Percentiles rank a stretch among this genome's conserved stretches.
Conservation (phyloP, 192 early-diverging fungal species). For the Backusella morwellensis region DNA sequence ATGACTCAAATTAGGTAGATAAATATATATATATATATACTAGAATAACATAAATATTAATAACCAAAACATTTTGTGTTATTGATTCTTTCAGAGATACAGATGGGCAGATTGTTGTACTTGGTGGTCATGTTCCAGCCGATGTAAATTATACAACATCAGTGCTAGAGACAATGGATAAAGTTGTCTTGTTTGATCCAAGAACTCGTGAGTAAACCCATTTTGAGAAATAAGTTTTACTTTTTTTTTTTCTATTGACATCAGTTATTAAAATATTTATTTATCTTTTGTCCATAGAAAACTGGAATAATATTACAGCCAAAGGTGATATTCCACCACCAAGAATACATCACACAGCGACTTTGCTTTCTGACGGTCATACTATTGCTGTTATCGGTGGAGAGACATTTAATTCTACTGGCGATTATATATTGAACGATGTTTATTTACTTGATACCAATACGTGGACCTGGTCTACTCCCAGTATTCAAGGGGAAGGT, state of each 20-base stretch:
- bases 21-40: background rate
- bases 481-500: background rate
- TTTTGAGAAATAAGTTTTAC: background rate
- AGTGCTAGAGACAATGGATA: background rate
- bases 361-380: conserved; percentile 4
- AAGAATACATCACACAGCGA: conserved; percentile 19
- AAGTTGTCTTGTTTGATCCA: conserved; percentile 8
- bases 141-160: background rate
- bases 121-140: background rate
- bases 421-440: conserved; percentile 6
- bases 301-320: conserved; percentile 10
- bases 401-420: background rate
- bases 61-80: background rate
- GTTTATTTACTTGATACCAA: conserved; percentile 14
- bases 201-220: conserved; percentile 4
- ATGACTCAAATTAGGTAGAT: conserved; percentile 14
- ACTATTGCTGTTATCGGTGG: conserved; percentile 13
- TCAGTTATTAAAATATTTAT: background rate
- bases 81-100: conserved; percentile 4
- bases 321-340: conserved; percentile 4
- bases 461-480: conserved; percentile 7
- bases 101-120: conserved; percentile 4
- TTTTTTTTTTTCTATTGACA: background rate
- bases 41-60: background rate
- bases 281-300: background rate